These are phyloP conservation scores for Metahyphopichia silvanorum DNA, from an alignment of 805 yeast species.

Conservation along the genomic window DNA sequence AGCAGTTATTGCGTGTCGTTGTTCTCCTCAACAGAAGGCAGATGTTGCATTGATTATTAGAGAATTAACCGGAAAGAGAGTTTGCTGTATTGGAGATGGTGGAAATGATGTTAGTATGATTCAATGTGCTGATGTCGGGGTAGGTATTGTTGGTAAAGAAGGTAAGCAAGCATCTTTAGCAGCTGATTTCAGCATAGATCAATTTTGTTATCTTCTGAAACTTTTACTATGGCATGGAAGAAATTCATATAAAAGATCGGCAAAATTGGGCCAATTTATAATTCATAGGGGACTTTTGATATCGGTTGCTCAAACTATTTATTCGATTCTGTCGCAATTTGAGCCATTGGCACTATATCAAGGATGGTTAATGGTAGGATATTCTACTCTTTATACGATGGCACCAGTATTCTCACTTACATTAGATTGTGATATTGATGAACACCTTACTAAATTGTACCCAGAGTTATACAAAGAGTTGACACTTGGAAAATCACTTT, in stretches of 20 bases:
- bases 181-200: constrained; percentile 92
- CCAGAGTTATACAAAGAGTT: constrained; percentile 95
- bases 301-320: constrained; percentile 93
- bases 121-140: constrained; percentile 98
- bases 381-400: constrained; percentile 96
- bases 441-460: constrained; percentile 79
- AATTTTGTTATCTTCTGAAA: constrained; percentile 84
- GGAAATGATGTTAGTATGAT: constrained; percentile 99
- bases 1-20: constrained; percentile 96
- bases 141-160: constrained; percentile 98
- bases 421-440: constrained; percentile 86
- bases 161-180: constrained; percentile 97
- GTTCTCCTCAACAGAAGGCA: constrained; percentile 98
- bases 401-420: constrained; percentile 95
- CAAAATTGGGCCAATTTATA: constrained; percentile 91
- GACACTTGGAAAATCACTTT: constrained; percentile 81
- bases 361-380: constrained; percentile 98
- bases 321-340: constrained; percentile 77
- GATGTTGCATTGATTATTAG: constrained; percentile 85
- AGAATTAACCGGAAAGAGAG: constrained; percentile 78
- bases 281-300: constrained; percentile 94
- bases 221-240: constrained; percentile 96
- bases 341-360: constrained; percentile 94
- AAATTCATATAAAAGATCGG: constrained; percentile 92
- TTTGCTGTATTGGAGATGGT: constrained; percentile 98